Base-by-base conservation (phyloP, 371 early-diverging fungal species). In the Mortierella sp. region DNA sequence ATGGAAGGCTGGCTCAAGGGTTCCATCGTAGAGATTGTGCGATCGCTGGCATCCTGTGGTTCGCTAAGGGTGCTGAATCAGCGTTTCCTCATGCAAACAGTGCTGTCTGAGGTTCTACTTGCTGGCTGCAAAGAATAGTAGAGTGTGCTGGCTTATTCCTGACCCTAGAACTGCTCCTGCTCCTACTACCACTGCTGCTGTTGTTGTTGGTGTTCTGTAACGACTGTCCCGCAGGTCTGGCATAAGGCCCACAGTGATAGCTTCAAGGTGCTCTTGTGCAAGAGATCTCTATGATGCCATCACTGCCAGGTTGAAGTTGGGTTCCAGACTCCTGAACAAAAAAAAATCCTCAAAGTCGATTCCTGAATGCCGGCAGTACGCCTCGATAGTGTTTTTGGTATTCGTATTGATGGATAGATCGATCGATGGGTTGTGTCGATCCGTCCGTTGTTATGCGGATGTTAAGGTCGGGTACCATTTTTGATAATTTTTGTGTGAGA, bases 401-500 rank as follows among this genome's bases (percentile, higher is more conserved):
- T 1, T 9, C 0, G 41, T 48, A 40, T 71, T 24, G 66, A 65
- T 72, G 73, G 77, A 77, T 77, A 47, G 14, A 29, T 16, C 26
- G 78, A 77, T 73, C 73, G 78, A 77, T 77, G 73, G 77, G 68
- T 77, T 39, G 37, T 14, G 26, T 24, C 11, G 22, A n/a, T 16
- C 39, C 50, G 24, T 22, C 26, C 40, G 34, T 31, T 52, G 50
- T 19, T 65, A 47, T 41, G 37, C 52, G 71, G 13, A 31, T 10
- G 26, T 58, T 31, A 77, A 8, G 58, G 31, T 58, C 16, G 58
- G 34, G 58, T 58, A 58, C 58, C 58, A 58, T 58, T 58, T 58
- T 58, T 58, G 58, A 58, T 58, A 58, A 58, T 58, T 58, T 58
- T 31, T 63, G 73, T 43, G 66, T 67, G 73, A 77, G 69, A 55